A percentile compares a stretch with the other conserved stretches of the same genome.
phyloP scores from a whole-genome alignment of 225 moss, liverwort and hornwort genomes.

The Physcomitrellopsis africana region DNA sequence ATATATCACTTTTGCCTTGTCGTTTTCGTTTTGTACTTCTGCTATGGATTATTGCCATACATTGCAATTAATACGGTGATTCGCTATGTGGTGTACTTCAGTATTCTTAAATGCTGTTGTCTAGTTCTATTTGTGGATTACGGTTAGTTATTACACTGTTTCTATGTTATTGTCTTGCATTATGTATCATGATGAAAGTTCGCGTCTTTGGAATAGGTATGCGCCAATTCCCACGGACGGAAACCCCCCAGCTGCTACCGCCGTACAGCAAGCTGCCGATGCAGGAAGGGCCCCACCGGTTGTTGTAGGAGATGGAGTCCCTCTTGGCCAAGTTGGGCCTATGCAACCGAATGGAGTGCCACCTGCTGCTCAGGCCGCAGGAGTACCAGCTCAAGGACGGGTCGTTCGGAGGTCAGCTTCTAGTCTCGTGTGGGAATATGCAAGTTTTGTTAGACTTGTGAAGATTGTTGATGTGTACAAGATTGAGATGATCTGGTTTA shows the following conservation, averaged over 20 bases:
- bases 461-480: conserved; percentile 14
- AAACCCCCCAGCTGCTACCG: conserved; percentile 34
- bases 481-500: neutral
- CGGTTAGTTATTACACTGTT: neutral
- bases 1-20: neutral
- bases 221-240: conserved; percentile 41
- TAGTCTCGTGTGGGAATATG: conserved; percentile 10
- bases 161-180: neutral
- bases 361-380: conserved; percentile 51
- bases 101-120: conserved; percentile 14
- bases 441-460: neutral
- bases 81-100: neutral
- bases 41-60: neutral
- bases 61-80: no score
- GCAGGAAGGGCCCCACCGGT: conserved; percentile 65
- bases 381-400: conserved; percentile 62
- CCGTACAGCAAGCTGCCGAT: conserved; percentile 50
- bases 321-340: conserved; percentile 54
- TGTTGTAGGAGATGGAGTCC: conserved; percentile 56
- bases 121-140: conserved; percentile 19
- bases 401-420: conserved; percentile 72
- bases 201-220: conserved; percentile 36
- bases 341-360: conserved; percentile 63
- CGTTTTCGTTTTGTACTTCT: neutral
- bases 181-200: conserved; percentile 9